Percentiles rank a stretch among this genome's conserved stretches.
phyloP scores from a whole-genome alignment of 2,329 filamentous ascomycete genomes.

The Hypocrella siamensis region DNA sequence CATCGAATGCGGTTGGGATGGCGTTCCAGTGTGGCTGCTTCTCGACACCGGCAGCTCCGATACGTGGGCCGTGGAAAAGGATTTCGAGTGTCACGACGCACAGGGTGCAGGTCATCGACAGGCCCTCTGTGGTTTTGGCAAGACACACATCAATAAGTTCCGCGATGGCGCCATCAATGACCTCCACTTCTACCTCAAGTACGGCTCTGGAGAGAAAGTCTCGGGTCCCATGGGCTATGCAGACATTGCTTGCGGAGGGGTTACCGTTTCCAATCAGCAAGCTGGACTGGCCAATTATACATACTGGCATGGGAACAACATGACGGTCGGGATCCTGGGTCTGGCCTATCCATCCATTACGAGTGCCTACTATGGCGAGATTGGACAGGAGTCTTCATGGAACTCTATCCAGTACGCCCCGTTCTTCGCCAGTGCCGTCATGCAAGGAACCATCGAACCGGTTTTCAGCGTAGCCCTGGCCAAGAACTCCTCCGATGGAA shows the following conservation, averaged over 20 bases:
- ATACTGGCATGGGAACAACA: slow-evolving; percentile 35
- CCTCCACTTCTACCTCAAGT: slow-evolving; percentile 29
- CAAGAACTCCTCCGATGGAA: slow-evolving; percentile 27
- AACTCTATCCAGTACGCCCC: slow-evolving; percentile 28
- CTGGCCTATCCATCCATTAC: slow-evolving; percentile 35
- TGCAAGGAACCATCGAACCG: slow-evolving; percentile 26
- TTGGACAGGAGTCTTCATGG: slow-evolving; percentile 20
- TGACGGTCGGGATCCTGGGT: slow-evolving; percentile 33
- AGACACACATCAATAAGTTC: slow-evolving; percentile 22
- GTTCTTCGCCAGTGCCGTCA: slow-evolving; percentile 31
- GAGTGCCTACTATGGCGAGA: slow-evolving; percentile 26
- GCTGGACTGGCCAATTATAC: slow-evolving; percentile 32
- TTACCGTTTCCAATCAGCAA: slow-evolving; percentile 28
- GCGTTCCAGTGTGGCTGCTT: slow-evolving; percentile 22
- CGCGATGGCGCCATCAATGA: slow-evolving; percentile 20
- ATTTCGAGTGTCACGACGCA: slow-evolving; percentile 26
- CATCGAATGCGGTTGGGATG: slow-evolving; percentile 24
- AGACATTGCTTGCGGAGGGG: slow-evolving; percentile 28
- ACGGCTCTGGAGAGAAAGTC: slow-evolving; percentile 32
- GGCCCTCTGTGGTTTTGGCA: slow-evolving; percentile 24
- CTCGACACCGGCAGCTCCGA: slow-evolving; percentile 37
- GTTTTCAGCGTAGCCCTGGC: slow-evolving; percentile 32
- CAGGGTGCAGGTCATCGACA: slow-evolving; percentile 15
- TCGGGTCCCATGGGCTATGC: slow-evolving; percentile 30
- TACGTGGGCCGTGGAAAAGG: slow-evolving; percentile 27